Base-by-base conservation (phyloP, 805 yeast genomes). In the Candida wancherniae region DNA sequence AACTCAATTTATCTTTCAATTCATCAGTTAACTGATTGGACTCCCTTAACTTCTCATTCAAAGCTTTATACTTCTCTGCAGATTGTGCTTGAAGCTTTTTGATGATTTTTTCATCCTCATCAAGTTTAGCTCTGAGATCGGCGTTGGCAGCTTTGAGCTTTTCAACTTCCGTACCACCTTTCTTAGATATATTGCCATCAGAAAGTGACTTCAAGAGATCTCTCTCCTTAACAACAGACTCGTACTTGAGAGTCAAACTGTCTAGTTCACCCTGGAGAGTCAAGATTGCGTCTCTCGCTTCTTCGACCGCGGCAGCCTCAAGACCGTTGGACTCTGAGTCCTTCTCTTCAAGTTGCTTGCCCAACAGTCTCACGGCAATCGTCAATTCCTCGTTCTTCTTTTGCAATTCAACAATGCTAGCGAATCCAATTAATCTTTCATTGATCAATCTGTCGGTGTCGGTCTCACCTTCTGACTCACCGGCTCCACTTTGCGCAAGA, bases 401-500 rank as follows among this genome's bases (percentile, higher is more conserved):
- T 46, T 85, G 84, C 30, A 90, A 61, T 28, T 83, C 94, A 9
- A 69, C 62, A 9, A 84, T 69, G 47, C 71, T 72, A 24, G 69
- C 72, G 58, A 88, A 90, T 6, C 75, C 71, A 1, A 85, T 78
- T 24, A 92, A 61, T 37, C 94, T 68, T 33, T 82, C 81, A 7
- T 86, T 67, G 15, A 90, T 84, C 22, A 87, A 51, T 19, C 48
- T 53, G 44, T 82, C 90, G 0, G 94, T 79, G 48, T 85, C 95
- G 3, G 78, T 69, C 36, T 69, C 76, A 20, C 51, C 30, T 3
- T 45, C 44, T 9, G 29, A 32, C 12, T 40, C 42, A 25, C 50
- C 45, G 35, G 53, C 50, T 13, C 66, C 67, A 14, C 61, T 58
- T 29, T 49, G 48, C 11, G 57, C 57, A 20, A 77, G 62, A 22